Conservation (phyloP, 1,139 yeast genomes). For the Geotrichum candidum region DNA sequence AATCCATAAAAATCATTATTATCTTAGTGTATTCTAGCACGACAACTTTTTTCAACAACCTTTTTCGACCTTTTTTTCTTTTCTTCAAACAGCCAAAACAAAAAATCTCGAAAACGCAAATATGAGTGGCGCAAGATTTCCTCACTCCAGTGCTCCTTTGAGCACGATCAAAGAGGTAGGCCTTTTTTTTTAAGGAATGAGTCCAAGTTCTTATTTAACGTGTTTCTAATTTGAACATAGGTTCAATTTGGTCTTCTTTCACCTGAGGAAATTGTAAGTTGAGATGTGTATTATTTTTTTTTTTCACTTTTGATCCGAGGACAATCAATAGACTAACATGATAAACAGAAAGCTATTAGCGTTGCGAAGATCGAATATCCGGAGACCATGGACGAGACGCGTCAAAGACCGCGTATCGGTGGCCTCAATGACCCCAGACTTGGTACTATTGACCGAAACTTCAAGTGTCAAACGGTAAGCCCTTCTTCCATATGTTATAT, state of each 20-base stretch:
- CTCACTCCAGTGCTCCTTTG: conserved; percentile 95
- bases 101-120: conserved; percentile 7
- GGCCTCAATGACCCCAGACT: conserved; percentile 95
- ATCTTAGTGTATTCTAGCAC: not conserved
- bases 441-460: conserved; percentile 94
- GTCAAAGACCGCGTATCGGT: conserved; percentile 90
- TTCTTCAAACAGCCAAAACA: not conserved
- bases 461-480: conserved; percentile 81
- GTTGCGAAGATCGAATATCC: conserved; percentile 97
- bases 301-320: not conserved
- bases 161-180: conserved; percentile 90
- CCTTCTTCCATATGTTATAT: not conserved
- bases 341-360: conserved; percentile 68
- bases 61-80: not conserved
- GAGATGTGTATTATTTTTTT: not conserved
- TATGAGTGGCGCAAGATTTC: conserved; percentile 52
- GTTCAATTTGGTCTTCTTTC: conserved; percentile 96
- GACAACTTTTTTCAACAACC: not conserved
- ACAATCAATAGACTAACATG: not conserved
- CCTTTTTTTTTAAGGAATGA: conserved; percentile 6
- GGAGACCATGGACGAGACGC: conserved; percentile 97
- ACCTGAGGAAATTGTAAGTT: conserved; percentile 80
- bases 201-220: not conserved
- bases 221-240: conserved; percentile 30
- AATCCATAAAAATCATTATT: not conserved